Percentiles rank a stretch among this genome's conserved stretches.
These are phyloP conservation scores for Yarrowia sp. DNA, from an alignment of 805 yeast genomes.

Conservation along the genomic window DNA sequence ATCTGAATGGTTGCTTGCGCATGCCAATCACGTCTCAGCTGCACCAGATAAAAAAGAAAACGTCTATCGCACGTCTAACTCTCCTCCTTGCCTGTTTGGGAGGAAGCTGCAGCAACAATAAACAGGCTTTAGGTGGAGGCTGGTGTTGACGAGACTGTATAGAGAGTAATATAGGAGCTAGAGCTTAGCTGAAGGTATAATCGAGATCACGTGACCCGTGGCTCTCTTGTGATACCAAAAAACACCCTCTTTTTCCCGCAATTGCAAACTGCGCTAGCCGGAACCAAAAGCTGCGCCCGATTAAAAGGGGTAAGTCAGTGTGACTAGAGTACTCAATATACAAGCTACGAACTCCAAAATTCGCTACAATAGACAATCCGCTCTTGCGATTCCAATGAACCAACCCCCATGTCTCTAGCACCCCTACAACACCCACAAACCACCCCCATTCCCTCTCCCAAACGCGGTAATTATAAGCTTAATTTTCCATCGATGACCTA, in stretches of 20 bases:
- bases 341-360: no score
- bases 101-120: constrained; percentile 11
- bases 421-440: not conserved
- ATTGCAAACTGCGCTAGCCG: no score
- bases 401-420: no score
- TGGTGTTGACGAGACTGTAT: not conserved
- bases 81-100: constrained; percentile 1
- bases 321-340: no score
- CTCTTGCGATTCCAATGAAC: no score
- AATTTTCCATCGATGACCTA: not conserved
- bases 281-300: no score
- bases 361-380: no score
- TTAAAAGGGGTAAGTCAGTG: no score
- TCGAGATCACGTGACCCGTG: no score
- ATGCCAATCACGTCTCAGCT: not conserved
- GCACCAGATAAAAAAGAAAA: not conserved
- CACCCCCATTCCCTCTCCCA: not conserved
- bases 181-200: not conserved
- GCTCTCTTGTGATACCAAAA: no score
- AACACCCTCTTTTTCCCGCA: no score
- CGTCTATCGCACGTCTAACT: not conserved
- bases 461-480: constrained; percentile 17
- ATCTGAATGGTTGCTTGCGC: no score
- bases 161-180: not conserved
- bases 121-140: not conserved